Evolutionary conservation across 192 early-diverging fungal genomes (phyloP).

Genomic region (Chytriomyces sp.): DNA sequence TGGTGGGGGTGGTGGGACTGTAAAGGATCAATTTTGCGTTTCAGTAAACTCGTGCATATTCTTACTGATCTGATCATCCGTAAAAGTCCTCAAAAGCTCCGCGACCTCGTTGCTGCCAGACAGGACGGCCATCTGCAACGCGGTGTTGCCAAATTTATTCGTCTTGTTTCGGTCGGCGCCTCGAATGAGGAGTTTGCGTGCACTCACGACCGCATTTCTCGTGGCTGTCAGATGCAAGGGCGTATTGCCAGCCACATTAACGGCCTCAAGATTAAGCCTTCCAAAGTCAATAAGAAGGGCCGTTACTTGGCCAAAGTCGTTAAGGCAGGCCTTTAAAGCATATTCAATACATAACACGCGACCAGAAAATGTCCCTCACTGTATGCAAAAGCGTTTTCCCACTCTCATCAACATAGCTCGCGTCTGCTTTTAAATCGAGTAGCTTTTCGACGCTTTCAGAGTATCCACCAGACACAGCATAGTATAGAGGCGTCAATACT

Average conservation of each 20-base stretch:
- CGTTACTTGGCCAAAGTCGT: constrained; percentile 47
- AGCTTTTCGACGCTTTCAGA: constrained; percentile 48
- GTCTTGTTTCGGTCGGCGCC: constrained; percentile 45
- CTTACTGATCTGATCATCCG: constrained; percentile 40
- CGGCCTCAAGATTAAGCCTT: constrained; percentile 39
- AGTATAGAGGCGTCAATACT: constrained; percentile 49
- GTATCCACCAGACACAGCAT: constrained; percentile 44
- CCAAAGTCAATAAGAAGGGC: constrained; percentile 56
- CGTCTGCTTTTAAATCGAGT: constrained; percentile 51
- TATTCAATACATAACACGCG: neutral
- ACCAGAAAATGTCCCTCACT: constrained; percentile 19
- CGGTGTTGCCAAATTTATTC: constrained; percentile 55
- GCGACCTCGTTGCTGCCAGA: constrained; percentile 47
- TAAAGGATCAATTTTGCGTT: neutral
- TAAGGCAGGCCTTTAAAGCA: constrained; percentile 41
- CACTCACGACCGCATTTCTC: constrained; percentile 49
- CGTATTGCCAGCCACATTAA: constrained; percentile 58
- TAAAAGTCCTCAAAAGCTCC: constrained; percentile 51
- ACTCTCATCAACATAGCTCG: constrained; percentile 48
- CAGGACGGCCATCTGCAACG: constrained; percentile 46
- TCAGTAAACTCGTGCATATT: neutral
- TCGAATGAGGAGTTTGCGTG: constrained; percentile 51
- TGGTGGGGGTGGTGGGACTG: constrained; percentile 29
- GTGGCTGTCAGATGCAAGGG: constrained; percentile 56
- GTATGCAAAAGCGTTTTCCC: constrained; percentile 52